Percentiles rank a stretch among this genome's conserved stretches.
phyloP scores from a whole-genome alignment of 257 asterid species.

The Gynochthodes officinalis region DNA sequence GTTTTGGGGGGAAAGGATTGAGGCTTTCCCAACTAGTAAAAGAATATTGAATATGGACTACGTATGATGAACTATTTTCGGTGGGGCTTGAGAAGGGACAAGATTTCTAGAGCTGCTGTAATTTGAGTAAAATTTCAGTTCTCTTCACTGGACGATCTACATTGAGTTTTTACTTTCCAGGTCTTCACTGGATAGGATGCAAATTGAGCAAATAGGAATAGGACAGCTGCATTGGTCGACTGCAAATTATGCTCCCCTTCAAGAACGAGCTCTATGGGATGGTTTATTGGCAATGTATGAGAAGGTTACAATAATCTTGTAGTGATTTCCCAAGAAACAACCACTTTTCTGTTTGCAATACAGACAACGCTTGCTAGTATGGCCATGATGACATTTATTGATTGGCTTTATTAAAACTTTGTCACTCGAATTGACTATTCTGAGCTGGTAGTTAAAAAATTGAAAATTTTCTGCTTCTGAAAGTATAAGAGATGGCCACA shows the following conservation, averaged over 20 bases:
- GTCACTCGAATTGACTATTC: not conserved
- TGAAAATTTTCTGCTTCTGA: not conserved
- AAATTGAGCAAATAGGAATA: constrained; percentile 77
- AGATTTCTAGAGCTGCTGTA: not conserved
- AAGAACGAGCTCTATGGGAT: constrained; percentile 96
- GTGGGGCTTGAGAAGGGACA: not conserved
- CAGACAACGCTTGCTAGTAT: not conserved
- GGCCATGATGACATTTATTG: not conserved
- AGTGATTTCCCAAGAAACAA: constrained; percentile 1
- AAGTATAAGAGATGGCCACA: not conserved
- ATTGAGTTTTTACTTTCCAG: constrained; percentile 32
- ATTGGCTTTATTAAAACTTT: not conserved
- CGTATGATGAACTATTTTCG: not conserved
- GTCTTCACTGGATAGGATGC: constrained; percentile 73
- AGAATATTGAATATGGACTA: not conserved
- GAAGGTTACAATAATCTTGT: constrained; percentile 57
- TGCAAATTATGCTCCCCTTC: constrained; percentile 92
- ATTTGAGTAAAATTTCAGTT: not conserved
- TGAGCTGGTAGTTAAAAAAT: not conserved
- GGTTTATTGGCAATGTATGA: constrained; percentile 99
- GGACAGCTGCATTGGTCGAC: constrained; percentile 99
- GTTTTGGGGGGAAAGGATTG: not conserved
- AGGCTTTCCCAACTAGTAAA: not conserved
- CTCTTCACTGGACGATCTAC: not conserved
- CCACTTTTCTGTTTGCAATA: not conserved